These are phyloP conservation scores for Suillus clintonianus DNA, from an alignment of 768 basidiomycete species.

Conservation along the genomic window DNA sequence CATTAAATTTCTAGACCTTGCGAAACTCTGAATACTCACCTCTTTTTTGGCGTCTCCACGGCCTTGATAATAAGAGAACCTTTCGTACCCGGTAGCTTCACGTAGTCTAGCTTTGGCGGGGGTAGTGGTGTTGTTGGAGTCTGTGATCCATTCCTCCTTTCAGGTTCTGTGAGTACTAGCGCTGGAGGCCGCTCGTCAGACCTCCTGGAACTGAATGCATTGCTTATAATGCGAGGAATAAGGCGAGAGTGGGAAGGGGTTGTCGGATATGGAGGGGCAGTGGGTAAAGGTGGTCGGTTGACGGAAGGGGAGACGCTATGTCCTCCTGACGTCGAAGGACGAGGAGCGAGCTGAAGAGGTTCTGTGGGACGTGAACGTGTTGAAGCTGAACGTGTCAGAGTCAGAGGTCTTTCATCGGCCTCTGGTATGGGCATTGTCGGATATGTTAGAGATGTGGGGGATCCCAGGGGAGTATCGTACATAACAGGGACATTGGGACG, in stretches of 20 bases:
- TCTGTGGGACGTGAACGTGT: conserved; percentile 16
- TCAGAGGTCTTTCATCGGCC: conserved; percentile 17
- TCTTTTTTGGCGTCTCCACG: conserved; percentile 88
- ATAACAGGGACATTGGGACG: conserved; percentile 28
- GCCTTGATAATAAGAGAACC: conserved; percentile 82
- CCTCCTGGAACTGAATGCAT: conserved; percentile 60
- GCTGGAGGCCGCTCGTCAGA: conserved; percentile 54
- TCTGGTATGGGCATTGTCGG: conserved; percentile 18
- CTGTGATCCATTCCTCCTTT: conserved; percentile 36
- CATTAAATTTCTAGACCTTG: conserved; percentile 7
- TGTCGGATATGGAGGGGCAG: conserved; percentile 32
- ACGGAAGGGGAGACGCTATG: conserved; percentile 22
- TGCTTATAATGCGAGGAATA: conserved; percentile 68
- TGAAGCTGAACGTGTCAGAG: conserved; percentile 29
- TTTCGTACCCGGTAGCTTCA: conserved; percentile 91
- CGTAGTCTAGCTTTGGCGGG: conserved; percentile 86
- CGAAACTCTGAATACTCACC: conserved; percentile 43
- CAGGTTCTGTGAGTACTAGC: conserved; percentile 41
- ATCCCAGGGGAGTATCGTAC: conserved; percentile 17
- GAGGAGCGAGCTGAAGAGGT: conserved; percentile 14
- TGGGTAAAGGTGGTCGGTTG: conserved; percentile 21
- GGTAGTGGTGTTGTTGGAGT: conserved; percentile 47
- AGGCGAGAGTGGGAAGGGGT: conserved; percentile 57
- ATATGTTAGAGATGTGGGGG: conserved; percentile 17
- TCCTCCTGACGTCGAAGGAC: conserved; percentile 39